Evolutionary conservation across 768 basidiomycete species (phyloP), one percentile per base, ranked within the genome.

Genomic region (Mycena leptocephala): DNA sequence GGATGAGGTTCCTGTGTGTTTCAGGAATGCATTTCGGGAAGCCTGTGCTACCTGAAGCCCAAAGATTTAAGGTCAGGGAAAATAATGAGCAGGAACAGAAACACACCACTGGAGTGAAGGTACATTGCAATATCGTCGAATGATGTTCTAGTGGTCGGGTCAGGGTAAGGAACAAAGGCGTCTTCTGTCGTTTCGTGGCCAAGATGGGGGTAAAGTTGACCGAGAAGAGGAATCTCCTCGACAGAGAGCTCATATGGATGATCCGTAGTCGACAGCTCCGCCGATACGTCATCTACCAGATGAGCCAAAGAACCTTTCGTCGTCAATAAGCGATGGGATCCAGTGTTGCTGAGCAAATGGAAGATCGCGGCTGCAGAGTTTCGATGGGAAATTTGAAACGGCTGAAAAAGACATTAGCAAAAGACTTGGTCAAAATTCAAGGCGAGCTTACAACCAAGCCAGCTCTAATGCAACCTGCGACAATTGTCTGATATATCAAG

Each of bases 401-500:
- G 87, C 87, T 88, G 18, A 20, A 9, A 46, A n/a, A 41, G 13
- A 5, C 30, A 32, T 28, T 4, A 62, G 11, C 51, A 33, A 16
- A 18, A 39, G 10, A 4, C 24, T 46, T 26, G 8, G 14, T 10
- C 10, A 22, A 53, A 0, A 8, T 13, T 28, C 37, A 61, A n/a
- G 0, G 43, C 9, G 22, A 53, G 80, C 85, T 55, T 69, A 86
- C 86, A 59, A 87, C 79, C n/a, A 84, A 78, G 9, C 87, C 87
- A 2, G 86, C 86, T 33, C 81, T 80, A 33, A 86, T 82, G 37
- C 86, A 74, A 0, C 89, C 90, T 13, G 86, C 71, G 5, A 85
- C 78, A 10, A 89, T 68, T 0, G 88, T 84, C 7, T 89, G 87
- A 67, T 89, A 90, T 30, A 88, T 80, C 5, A 90, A 46, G 39